A percentile compares a stretch with the other conserved stretches of the same genome.
These are phyloP conservation scores for Calonectria montana DNA, from an alignment of 2,329 filamentous ascomycete genomes.

Conservation along the genomic window DNA sequence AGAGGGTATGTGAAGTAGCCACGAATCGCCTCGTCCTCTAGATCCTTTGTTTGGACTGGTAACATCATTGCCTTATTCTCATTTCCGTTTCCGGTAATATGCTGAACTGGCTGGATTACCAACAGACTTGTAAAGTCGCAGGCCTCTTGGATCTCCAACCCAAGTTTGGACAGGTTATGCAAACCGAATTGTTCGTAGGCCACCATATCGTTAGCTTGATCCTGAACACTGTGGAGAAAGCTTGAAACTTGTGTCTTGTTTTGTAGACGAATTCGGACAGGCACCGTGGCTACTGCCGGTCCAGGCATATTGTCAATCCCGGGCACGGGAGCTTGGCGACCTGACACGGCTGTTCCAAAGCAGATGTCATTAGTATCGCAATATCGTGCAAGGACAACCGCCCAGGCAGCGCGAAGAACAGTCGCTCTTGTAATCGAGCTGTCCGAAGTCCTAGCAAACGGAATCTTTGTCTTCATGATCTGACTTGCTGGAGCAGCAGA, in stretches of 20 bases:
- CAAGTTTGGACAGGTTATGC: not conserved
- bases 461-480: slow-evolving; percentile 37
- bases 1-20: slow-evolving; percentile 40
- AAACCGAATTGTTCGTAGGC: slow-evolving; percentile 8
- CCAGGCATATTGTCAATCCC: slow-evolving; percentile 32
- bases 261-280: not conserved
- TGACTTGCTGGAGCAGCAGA: slow-evolving; percentile 58
- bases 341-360: slow-evolving; percentile 57
- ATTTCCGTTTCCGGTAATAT: not conserved
- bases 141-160: not conserved
- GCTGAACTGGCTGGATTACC: not conserved
- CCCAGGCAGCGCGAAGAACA: slow-evolving; percentile 56
- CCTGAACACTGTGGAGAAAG: not conserved
- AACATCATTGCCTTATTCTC: not conserved
- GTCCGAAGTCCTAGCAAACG: not conserved
- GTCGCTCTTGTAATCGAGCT: slow-evolving; percentile 23
- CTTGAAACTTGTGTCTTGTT: not conserved
- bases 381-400: slow-evolving; percentile 62
- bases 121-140: slow-evolving; percentile 1
- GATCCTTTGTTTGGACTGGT: not conserved
- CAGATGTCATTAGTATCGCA: slow-evolving; percentile 51
- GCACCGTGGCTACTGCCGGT: slow-evolving; percentile 2
- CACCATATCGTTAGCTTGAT: slow-evolving; percentile 1
- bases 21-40: slow-evolving; percentile 17
- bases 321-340: slow-evolving; percentile 43